Percentiles rank a stretch among this genome's conserved stretches.
phyloP scores from a whole-genome alignment of 768 basidiomycete species.

The Kwoniella shandongensis region DNA sequence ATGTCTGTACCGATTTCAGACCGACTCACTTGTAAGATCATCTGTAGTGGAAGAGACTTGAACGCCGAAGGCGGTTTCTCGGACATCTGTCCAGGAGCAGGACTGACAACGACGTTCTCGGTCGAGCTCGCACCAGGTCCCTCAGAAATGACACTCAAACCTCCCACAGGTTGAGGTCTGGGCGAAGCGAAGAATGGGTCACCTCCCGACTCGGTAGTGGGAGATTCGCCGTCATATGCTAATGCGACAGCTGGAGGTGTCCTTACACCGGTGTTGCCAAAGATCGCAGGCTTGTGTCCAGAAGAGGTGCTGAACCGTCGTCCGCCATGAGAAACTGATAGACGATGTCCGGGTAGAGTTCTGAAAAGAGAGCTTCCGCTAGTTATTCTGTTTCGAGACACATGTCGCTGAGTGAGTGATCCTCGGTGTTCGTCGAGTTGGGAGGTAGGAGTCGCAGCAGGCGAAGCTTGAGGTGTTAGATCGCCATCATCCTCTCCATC shows the following conservation, averaged over 20 bases:
- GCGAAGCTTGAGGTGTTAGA: constrained; percentile 29
- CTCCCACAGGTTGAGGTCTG: constrained; percentile 18
- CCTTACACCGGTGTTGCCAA: constrained; percentile 77
- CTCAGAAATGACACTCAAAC: constrained; percentile 46
- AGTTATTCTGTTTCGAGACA: constrained; percentile 15
- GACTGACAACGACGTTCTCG: constrained; percentile 3
- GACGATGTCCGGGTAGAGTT: constrained; percentile 29
- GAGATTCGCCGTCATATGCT: constrained; percentile 40
- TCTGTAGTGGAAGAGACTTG: constrained; percentile 73
- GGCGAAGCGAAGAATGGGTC: constrained; percentile 45
- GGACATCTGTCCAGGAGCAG: constrained; percentile 31
- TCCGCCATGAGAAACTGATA: constrained; percentile 36
- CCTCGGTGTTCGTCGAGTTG: constrained; percentile 4
- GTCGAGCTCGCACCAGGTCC: constrained; percentile 5
- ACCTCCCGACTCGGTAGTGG: constrained; percentile 11
- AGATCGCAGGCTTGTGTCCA: constrained; percentile 68
- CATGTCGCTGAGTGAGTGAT: neutral
- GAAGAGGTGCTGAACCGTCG: constrained; percentile 47
- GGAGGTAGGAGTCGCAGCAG: constrained; percentile 32
- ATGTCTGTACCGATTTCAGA: neutral
- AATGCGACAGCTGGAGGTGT: constrained; percentile 67
- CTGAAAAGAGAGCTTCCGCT: constrained; percentile 20
- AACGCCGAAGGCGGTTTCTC: constrained; percentile 64
- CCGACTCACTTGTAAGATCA: constrained; percentile 69
- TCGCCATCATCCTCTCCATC: constrained; percentile 50